A percentile compares a stretch with the other conserved stretches of the same genome.
Conservation (phyloP, 345 rosid species). For the Dipteronia dyeriana region DNA sequence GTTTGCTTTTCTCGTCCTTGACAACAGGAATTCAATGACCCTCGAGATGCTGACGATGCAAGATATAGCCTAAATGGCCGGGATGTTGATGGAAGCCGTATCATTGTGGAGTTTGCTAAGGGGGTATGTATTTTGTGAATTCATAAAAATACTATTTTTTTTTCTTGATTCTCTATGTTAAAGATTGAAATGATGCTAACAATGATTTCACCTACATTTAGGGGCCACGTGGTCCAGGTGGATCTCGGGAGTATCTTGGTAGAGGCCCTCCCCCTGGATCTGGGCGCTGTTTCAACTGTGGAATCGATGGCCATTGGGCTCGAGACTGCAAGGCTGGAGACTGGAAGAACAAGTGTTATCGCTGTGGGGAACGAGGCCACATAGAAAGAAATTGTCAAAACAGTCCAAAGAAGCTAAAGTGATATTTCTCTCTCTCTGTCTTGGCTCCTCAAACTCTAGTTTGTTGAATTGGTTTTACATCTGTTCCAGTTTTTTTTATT, state of each 20-base stretch:
- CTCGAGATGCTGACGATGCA: constrained; percentile 97
- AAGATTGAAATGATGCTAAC: not conserved
- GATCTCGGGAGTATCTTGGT: constrained; percentile 76
- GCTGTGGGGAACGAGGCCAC: constrained; percentile 97
- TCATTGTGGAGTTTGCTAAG: constrained; percentile 86
- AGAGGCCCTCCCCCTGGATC: constrained; percentile 97
- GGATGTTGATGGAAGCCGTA: constrained; percentile 85
- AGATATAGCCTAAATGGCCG: constrained; percentile 76
- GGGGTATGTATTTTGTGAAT: constrained; percentile 50
- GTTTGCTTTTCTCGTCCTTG: constrained; percentile 15
- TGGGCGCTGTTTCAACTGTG: constrained; percentile 95
- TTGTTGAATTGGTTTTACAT: not conserved
- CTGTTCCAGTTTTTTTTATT: no score
- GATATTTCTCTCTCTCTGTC: not conserved
- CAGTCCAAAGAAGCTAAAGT: constrained; percentile 85
- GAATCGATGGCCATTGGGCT: constrained; percentile 98
- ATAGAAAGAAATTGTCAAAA: constrained; percentile 91
- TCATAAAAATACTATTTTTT: not conserved
- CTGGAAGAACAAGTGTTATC: constrained; percentile 95
- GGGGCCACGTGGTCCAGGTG: constrained; percentile 84
- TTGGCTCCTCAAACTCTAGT: not conserved
- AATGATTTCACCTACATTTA: constrained; percentile 25
- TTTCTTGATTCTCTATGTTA: not conserved
- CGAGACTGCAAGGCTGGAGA: constrained; percentile 96
- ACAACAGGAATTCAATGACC: constrained; percentile 90